Evolutionary conservation across 768 basidiomycete species (phyloP), one percentile per base, ranked within the genome.

Genomic region (Suillus brevipes): DNA sequence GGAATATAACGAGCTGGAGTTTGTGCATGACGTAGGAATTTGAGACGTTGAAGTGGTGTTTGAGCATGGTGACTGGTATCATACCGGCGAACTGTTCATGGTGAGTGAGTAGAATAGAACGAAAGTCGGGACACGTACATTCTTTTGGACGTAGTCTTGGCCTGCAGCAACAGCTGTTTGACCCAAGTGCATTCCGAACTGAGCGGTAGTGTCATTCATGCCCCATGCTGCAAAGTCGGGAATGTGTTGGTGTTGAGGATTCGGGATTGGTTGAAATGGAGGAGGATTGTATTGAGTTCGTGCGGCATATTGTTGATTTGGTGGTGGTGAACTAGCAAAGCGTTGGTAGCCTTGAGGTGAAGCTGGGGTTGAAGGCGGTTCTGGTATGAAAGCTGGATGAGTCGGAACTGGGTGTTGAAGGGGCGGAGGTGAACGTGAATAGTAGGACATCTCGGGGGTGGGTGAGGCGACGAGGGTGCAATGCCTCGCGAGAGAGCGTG

Each of bases 151-250:
- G 68, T 99, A 99, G 58, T 95, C 93, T 75, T 97, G 95, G 0
- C 97, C 97, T 0, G 95, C 97, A 7, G 90, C 89, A 3, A 99
- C 90, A 0, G 97, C 97, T 66, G 86, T 92, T 68, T 89, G 88
- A 4, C 97, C 96, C 37, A 99, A 87, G 75, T 98, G 97, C 87
- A 99, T 93, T 25, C 97, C 94, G 73, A 99, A 89, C 75, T 96
- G 91, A 0, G 97, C 93, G 2, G 97, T 98, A 12, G 94, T 88
- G 71, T 93, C 93, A 76, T 97, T 90, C 78, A 99, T 84, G 0
- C 92, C 91, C 91, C 91, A 93, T 16, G 89, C 88, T 12, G 82
- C 83, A 68, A 90, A 90, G 40, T 77, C 80, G 10, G 81, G 75
- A 16, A 74, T 67, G 4, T 75, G 75, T 40, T 77, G 77, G 64